Evolutionary conservation across 495 filamentous ascomycete species (phyloP), one percentile per base, ranked within the genome.

Genomic region (Penicillium cosmopolitanum): DNA sequence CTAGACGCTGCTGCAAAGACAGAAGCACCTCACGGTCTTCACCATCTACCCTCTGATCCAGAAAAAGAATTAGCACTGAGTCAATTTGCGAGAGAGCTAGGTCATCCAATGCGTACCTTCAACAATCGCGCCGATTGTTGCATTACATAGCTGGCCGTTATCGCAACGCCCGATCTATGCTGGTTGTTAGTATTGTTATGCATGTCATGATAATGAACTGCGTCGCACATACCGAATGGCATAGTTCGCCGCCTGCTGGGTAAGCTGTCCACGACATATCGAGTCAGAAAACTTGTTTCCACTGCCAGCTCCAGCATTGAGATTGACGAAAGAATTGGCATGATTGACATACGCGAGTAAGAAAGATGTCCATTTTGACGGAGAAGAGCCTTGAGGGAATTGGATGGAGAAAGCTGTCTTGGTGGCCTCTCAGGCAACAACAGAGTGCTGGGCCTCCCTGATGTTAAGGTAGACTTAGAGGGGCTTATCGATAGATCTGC

Each of bases 191-290:
- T 9, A 28, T 0, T 10, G 11, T 13, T 4, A 13, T 48, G 46
- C 46, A 25, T 28, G 21, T 5, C 19, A 23, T 25, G 46, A 28
- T n/a, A 28, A 12, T 23, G 21, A 46, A 46, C 21, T 34, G 9
- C 8, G 5, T 31, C 50, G 16, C 21, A 5, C 60, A 50, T 74
- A 87, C 82, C 86, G 80, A 60, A 96, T 90, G 73, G 91, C 92
- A 82, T 91, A 93, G 75, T 92, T 96, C 84, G 93, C 88, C 48
- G 92, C 91, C 77, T 96, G 92, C 67, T 89, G 83, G 48, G 88
- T 90, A 65, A 90, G 75, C 86, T 89, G 55, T 46, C 35, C 54
- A n/a, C 25, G 34, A 40, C 4, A 54, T 25, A 25, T 13, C 19
- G 11, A 25, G 15, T 40, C 25, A 40, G 19, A 12, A 51, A 31